A percentile compares a stretch with the other conserved stretches of the same genome.
Evolutionary conservation across 257 asterid species (phyloP).

Genomic region (Anisodus tanguticus): DNA sequence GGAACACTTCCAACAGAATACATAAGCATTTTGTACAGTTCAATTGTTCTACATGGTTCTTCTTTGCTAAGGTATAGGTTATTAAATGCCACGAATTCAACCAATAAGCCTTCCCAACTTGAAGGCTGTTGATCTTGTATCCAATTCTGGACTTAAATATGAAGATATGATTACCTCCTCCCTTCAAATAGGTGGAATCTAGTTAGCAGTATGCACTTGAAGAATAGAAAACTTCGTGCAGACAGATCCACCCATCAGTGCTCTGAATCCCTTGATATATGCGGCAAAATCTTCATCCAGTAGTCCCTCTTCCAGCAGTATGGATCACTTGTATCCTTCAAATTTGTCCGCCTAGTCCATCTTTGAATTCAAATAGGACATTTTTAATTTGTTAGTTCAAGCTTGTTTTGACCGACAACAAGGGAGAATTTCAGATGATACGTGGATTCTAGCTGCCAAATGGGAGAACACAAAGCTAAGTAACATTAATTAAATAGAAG

Average conservation of each 20-base stretch:
- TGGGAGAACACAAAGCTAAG: neutral
- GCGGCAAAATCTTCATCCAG: neutral
- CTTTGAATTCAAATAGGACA: neutral
- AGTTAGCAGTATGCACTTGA: neutral
- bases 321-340: neutral
- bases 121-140: neutral
- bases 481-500: neutral
- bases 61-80: neutral
- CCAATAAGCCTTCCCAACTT: neutral
- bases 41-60: neutral
- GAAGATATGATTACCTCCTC: neutral
- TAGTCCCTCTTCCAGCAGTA: neutral
- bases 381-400: neutral
- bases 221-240: neutral
- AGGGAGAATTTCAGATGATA: neutral
- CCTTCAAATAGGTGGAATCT: neutral
- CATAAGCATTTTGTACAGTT: neutral
- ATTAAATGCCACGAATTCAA: neutral
- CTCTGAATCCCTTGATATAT: neutral
- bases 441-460: neutral
- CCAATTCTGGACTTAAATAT: neutral
- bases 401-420: neutral
- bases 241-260: neutral
- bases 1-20: neutral
- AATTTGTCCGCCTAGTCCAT: neutral